A percentile compares a stretch with the other conserved stretches of the same genome.
Evolutionary conservation across 2,329 filamentous ascomycete species (phyloP).

Genomic region (Arthrobotrys musiformis): DNA sequence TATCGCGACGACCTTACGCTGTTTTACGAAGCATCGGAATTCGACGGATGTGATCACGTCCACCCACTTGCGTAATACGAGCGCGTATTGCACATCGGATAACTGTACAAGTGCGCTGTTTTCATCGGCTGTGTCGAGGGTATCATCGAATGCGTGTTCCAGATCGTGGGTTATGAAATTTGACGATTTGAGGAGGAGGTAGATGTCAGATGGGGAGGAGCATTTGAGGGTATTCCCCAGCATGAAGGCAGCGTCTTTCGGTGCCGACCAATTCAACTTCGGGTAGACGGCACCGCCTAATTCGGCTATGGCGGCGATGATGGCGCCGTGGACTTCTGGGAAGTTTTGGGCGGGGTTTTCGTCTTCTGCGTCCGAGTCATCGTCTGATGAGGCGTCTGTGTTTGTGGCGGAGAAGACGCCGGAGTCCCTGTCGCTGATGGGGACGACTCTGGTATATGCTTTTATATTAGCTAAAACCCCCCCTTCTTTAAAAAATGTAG

Average conservation of each 20-base stretch:
- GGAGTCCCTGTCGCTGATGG: conserved; percentile 39
- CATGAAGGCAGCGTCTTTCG: conserved; percentile 96
- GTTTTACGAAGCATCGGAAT: conserved; percentile 93
- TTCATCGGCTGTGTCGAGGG: conserved; percentile 62
- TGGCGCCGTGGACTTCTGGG: conserved; percentile 77
- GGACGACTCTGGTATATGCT: conserved; percentile 2
- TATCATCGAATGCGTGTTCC: conserved; percentile 89
- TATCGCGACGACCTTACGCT: conserved; percentile 81
- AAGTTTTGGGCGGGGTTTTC: conserved; percentile 69
- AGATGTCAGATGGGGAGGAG: conserved; percentile 86
- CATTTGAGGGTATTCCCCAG: conserved; percentile 90
- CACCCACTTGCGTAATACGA: conserved; percentile 89
- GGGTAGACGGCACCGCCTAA: conserved; percentile 87
- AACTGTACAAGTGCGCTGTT: conserved; percentile 42
- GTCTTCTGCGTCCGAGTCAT: conserved; percentile 60
- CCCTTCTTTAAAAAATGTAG: too few relatives aligned
- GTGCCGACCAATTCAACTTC: conserved; percentile 97
- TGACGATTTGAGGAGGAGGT: conserved; percentile 91
- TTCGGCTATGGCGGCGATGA: conserved; percentile 80
- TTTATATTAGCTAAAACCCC: too few relatives aligned
- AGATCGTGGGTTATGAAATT: conserved; percentile 95
- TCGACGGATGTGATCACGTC: conserved; percentile 89
- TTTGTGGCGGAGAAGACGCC: conserved; percentile 42
- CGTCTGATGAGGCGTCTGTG: conserved; percentile 49
- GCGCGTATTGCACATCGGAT: conserved; percentile 72